phyloP scores from a whole-genome alignment of 2,329 filamentous ascomycete species.

The Fusarium compactum region DNA sequence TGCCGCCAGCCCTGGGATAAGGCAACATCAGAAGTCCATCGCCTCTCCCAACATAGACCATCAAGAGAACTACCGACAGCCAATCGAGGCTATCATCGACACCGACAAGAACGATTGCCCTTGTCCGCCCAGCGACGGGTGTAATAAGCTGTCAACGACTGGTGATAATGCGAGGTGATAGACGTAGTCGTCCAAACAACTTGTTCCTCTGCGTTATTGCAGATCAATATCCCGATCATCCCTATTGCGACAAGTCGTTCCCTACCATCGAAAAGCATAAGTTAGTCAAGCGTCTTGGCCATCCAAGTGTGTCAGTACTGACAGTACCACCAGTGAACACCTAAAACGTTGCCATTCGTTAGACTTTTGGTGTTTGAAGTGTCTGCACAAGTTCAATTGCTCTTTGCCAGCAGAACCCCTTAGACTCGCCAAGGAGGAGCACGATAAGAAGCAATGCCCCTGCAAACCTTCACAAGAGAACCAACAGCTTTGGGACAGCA shows the following conservation, averaged over 20 bases:
- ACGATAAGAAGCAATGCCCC: not conserved
- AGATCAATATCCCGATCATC: fast-evolving
- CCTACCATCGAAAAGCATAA: conserved; percentile 14
- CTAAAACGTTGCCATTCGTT: conserved; percentile 1
- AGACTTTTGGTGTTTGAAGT: not conserved
- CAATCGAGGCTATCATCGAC: not conserved
- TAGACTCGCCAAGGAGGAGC: fast-evolving
- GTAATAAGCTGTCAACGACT: not conserved
- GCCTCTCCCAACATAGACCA: not conserved
- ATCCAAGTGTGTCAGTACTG: fast-evolving
- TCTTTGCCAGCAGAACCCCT: fast-evolving
- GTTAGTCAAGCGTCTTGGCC: not conserved
- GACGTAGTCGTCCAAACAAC: not conserved
- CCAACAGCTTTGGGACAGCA: fast-evolving
- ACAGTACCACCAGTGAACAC: not conserved
- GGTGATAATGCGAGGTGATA: conserved; percentile 6
- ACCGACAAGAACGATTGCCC: not conserved
- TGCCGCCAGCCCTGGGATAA: not conserved
- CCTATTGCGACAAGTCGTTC: not conserved
- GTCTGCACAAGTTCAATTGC: conserved; percentile 20
- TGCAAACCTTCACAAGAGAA: not conserved
- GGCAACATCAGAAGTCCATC: not conserved
- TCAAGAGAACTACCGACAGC: not conserved
- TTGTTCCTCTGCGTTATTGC: not conserved
- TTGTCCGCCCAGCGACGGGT: not conserved